A percentile compares a stretch with the other conserved stretches of the same genome.
These are phyloP conservation scores for Medicago truncatula DNA, from an alignment of 306 rosid genomes.

Conservation along the genomic window DNA sequence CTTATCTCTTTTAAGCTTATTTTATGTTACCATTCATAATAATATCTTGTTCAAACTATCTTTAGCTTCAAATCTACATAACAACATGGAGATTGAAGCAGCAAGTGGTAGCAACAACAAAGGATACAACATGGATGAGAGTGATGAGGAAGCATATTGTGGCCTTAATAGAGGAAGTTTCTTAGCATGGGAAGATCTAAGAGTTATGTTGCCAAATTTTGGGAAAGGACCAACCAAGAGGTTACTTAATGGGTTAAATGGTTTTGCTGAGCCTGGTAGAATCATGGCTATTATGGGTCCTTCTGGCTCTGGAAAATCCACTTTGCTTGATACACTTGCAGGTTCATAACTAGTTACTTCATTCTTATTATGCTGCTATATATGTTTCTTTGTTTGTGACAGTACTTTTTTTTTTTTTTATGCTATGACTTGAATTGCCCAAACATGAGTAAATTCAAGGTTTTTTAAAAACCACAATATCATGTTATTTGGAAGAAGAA, in stretches of 20 bases:
- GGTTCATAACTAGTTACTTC: constrained; percentile 31
- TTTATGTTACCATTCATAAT: background rate
- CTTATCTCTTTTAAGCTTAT: background rate
- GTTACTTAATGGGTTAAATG: constrained; percentile 76
- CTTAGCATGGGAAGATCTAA: constrained; percentile 92
- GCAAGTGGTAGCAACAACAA: constrained; percentile 24
- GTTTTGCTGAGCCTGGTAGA: constrained; percentile 84
- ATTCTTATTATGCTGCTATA: background rate
- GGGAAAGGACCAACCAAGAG: constrained; percentile 77
- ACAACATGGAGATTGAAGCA: constrained; percentile 67
- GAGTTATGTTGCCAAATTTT: constrained; percentile 71
- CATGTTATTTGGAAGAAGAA: background rate
- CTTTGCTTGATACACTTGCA: constrained; percentile 84
- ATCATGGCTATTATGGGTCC: constrained; percentile 96
- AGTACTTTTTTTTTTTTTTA: constrained; percentile 1
- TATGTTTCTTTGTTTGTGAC: background rate
- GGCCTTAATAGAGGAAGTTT: constrained; percentile 69
- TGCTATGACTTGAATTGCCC: background rate
- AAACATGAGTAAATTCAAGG: constrained; percentile 10
- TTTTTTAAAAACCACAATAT: background rate
- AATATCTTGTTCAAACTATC: background rate
- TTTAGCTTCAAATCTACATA: background rate
- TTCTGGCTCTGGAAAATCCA: constrained; percentile 92
- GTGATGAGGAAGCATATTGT: background rate
- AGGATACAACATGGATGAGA: constrained; percentile 23